Conservation (phyloP, 1,284 basidiomycete species). For the Fomitopsis pinicola region DNA sequence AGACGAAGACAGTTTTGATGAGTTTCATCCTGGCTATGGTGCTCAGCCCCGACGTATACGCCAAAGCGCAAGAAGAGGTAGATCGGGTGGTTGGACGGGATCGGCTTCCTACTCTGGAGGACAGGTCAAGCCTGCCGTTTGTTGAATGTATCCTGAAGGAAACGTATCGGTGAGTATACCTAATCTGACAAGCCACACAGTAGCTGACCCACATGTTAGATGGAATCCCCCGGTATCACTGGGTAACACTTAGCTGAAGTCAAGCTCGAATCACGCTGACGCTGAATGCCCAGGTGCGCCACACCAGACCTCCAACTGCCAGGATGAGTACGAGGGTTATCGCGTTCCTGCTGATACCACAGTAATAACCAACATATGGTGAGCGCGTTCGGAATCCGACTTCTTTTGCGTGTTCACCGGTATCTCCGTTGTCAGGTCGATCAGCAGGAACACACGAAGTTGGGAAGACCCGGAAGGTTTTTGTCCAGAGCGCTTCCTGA, state of each 20-base stretch:
- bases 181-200: background rate
- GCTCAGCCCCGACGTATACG: slow-evolving; percentile 9
- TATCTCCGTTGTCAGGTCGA: background rate
- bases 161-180: slow-evolving; percentile 12
- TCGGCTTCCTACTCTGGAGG: background rate
- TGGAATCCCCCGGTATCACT: background rate
- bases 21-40: slow-evolving; percentile 4
- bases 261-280: background rate
- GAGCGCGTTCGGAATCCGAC: too few relatives aligned
- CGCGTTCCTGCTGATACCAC: background rate
- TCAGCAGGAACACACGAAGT: background rate
- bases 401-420: background rate
- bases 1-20: background rate
- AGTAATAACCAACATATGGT: background rate
- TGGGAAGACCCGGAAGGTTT: background rate
- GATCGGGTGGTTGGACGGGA: slow-evolving; percentile 10
- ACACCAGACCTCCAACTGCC: background rate
- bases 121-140: slow-evolving; percentile 27
- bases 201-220: background rate
- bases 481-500: background rate
- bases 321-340: background rate
- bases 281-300: background rate
- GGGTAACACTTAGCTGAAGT: background rate
- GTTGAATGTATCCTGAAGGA: slow-evolving; percentile 32
- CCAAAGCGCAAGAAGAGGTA: slow-evolving; percentile 5